Base-by-base conservation (phyloP, 2,329 filamentous ascomycete genomes). In the Reticulascus tulasneorum region DNA sequence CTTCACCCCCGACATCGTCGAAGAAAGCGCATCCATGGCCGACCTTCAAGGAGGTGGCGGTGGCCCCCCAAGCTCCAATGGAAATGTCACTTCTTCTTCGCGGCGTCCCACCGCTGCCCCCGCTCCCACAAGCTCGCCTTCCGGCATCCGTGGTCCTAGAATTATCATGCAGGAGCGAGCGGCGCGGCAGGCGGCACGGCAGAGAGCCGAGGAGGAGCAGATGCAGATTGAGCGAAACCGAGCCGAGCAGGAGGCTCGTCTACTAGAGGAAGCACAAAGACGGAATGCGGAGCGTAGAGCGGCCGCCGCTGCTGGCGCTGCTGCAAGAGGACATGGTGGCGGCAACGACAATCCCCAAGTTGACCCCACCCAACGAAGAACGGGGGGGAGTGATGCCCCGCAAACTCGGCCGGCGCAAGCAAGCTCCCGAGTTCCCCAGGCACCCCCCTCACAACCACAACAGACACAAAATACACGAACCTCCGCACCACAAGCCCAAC, bases 21-120 rank as follows among this genome's bases (percentile, higher is more conserved):
- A 98, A 71, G 86, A 94, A 69, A 84, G 86, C 75, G 86, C 90
- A 50, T 78, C 79, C 53, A 97, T 98, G 90, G 85, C 90, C 50
- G 90, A 95, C 60, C 72, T 95, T 51, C 61, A 71, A 45, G 59
- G 60, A 41, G 73, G 78, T 54, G 76, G 79, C 55, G 69, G 70
- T 52, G 66, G 71, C 46, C 68, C 73, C 50, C 63, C 67, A 48
- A 60, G 66, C 46, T 69, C 75, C 47, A 75, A 76, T 55, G 76
- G 75, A 48, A 75, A 75, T 56, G 73, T 66, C 38, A 42, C 64
- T 15, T 25, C 37, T 8, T 33, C 44, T 23, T 51, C 67, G 3
- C 59, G 64, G 15, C 66, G 71, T 31, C 66, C 69, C 20, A 63
- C 67, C 3, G 64, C 67, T n/a, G 62, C 67, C 4, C 68, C 75